Evolutionary conservation across 768 basidiomycete species (phyloP).

Genomic region (Panellus pusillus): DNA sequence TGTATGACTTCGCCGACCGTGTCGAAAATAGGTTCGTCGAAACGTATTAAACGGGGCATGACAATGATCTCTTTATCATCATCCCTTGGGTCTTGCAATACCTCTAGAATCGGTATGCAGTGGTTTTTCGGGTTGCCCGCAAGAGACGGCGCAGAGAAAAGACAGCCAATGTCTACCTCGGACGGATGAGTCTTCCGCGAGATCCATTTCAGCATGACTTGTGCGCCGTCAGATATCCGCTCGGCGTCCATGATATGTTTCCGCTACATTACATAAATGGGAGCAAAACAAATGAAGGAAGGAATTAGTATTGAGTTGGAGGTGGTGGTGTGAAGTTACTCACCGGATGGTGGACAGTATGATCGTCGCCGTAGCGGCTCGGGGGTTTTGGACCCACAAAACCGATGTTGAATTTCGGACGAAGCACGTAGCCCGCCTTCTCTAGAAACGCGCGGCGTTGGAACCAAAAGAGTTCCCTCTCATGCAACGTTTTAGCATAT

Average conservation of each 20-base stretch:
- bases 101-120: conserved; percentile 27
- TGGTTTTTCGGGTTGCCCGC: conserved; percentile 22
- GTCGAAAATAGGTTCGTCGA: conserved; percentile 20
- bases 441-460: conserved; percentile 18
- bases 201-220: conserved; percentile 20
- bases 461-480: conserved; percentile 19
- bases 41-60: conserved; percentile 30
- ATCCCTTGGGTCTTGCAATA: conserved; percentile 17
- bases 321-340: background rate
- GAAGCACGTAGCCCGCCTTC: conserved; percentile 17
- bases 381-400: conserved; percentile 13
- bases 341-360: conserved; percentile 18
- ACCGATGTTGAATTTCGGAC: conserved; percentile 14
- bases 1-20: conserved; percentile 28
- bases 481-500: background rate
- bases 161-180: conserved; percentile 25
- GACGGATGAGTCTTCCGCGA: conserved; percentile 17
- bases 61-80: conserved; percentile 24
- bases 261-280: background rate
- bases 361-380: conserved; percentile 12
- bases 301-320: conserved; percentile 1
- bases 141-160: conserved; percentile 20
- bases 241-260: conserved; percentile 20
- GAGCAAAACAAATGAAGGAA: background rate
- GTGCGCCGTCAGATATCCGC: conserved; percentile 9